Conservation (phyloP, 2,329 filamentous ascomycete genomes). For the Gyromitra esculenta region DNA sequence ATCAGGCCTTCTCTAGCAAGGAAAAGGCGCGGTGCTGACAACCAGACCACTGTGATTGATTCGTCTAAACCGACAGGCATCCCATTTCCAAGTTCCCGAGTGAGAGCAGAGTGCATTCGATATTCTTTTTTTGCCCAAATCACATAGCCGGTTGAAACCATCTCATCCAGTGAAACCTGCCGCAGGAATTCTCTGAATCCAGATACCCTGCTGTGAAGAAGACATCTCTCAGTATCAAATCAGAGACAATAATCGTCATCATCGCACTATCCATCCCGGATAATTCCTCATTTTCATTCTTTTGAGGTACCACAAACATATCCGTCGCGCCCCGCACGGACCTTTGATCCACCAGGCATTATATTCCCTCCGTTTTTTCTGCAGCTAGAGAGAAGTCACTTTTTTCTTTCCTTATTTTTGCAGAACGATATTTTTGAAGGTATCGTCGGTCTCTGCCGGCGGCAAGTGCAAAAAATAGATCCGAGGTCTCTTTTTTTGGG, state of each 20-base stretch:
- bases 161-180: constrained; percentile 44
- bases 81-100: constrained; percentile 37
- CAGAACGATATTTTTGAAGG: background rate
- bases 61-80: constrained; percentile 14
- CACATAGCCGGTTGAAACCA: constrained; percentile 33
- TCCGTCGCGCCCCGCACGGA: constrained; percentile 21
- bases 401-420: constrained; percentile 8
- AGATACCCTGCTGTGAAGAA: constrained; percentile 33
- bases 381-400: background rate
- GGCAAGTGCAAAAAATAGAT: constrained; percentile 13
- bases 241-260: constrained; percentile 26
- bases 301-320: constrained; percentile 26
- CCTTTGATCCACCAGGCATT: constrained; percentile 28
- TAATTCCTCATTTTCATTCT: constrained; percentile 32
- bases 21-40: background rate
- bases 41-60: constrained; percentile 7
- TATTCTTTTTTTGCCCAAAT: background rate
- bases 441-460: background rate
- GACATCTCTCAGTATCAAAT: constrained; percentile 37
- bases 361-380: background rate
- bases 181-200: constrained; percentile 26
- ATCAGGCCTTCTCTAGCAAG: background rate
- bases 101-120: constrained; percentile 21
- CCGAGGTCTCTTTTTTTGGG: background rate
- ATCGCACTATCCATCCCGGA: constrained; percentile 32